Percentiles rank a stretch among this genome's conserved stretches.
These are phyloP conservation scores for Malus hybrid DNA, from an alignment of 331 rosid genomes.

Conservation along the genomic window DNA sequence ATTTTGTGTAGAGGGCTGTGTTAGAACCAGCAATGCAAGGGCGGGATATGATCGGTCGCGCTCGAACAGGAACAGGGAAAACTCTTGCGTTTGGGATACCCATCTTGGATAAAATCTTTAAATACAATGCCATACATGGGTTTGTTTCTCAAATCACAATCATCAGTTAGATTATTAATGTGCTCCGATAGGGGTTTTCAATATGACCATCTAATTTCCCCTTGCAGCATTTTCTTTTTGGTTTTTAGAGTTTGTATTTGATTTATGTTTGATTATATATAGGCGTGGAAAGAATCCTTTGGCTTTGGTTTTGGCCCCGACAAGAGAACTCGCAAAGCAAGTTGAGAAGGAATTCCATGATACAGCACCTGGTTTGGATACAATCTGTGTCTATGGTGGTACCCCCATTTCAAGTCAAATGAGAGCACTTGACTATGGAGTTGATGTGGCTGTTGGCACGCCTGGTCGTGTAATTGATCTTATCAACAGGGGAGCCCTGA, in stretches of 20 bases:
- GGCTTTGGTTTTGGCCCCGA: slow-evolving; percentile 96
- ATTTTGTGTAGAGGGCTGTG: slow-evolving; percentile 63
- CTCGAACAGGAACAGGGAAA: slow-evolving; percentile 98
- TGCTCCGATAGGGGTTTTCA: background rate
- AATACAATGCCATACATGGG: slow-evolving; percentile 79
- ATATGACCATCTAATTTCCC: background rate
- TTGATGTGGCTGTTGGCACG: slow-evolving; percentile 91
- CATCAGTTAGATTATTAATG: slow-evolving; percentile 1
- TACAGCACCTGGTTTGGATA: slow-evolving; percentile 76
- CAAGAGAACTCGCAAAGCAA: slow-evolving; percentile 88
- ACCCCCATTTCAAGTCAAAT: slow-evolving; percentile 74
- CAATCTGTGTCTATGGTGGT: slow-evolving; percentile 94
- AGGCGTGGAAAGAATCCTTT: slow-evolving; percentile 79
- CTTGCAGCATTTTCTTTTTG: background rate
- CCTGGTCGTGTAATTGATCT: slow-evolving; percentile 98
- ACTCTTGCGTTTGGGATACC: slow-evolving; percentile 99
- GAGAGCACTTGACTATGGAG: slow-evolving; percentile 91
- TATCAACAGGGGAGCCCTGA: slow-evolving; percentile 71
- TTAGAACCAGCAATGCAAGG: slow-evolving; percentile 98
- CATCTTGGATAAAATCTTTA: slow-evolving; percentile 70
- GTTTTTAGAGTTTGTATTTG: background rate
- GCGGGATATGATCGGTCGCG: slow-evolving; percentile 97
- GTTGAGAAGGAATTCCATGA: slow-evolving; percentile 85
- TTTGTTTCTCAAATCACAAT: slow-evolving; percentile 24
- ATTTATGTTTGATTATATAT: slow-evolving; percentile 15